phyloP scores from a whole-genome alignment of 2,329 filamentous ascomycete genomes.

The Ophiocordyceps camponoti-rufipedis region DNA sequence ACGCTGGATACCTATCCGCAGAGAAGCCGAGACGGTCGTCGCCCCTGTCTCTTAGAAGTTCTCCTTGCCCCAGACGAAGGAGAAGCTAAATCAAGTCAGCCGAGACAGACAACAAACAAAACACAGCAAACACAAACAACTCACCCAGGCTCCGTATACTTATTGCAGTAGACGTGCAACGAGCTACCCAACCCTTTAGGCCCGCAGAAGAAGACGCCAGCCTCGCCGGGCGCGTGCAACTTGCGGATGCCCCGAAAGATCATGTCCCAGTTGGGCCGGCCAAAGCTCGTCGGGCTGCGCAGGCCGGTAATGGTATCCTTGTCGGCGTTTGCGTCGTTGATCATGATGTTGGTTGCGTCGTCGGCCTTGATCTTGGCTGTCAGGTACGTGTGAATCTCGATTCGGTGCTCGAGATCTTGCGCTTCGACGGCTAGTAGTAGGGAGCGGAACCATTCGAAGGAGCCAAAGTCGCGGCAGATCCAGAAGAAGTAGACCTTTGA shows the following conservation, averaged over 20 bases:
- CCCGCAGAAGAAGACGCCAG: slow-evolving; percentile 72
- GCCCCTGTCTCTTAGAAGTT: slow-evolving; percentile 31
- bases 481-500: slow-evolving; percentile 88
- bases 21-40: too few relatives aligned
- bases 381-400: slow-evolving; percentile 80
- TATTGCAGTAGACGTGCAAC: slow-evolving; percentile 71
- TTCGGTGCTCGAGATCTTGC: slow-evolving; percentile 66
- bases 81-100: slow-evolving; percentile 25
- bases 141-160: slow-evolving; percentile 68
- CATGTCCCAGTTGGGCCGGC: slow-evolving; percentile 78
- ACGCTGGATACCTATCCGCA: too few relatives aligned
- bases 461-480: slow-evolving; percentile 76
- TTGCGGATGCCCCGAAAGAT: slow-evolving; percentile 72
- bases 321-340: slow-evolving; percentile 72
- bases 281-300: slow-evolving; percentile 68
- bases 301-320: slow-evolving; percentile 73
- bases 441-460: slow-evolving; percentile 80
- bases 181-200: slow-evolving; percentile 62
- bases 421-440: slow-evolving; percentile 71
- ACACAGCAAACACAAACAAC: slow-evolving; percentile 8
- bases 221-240: slow-evolving; percentile 54
- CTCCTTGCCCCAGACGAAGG: slow-evolving; percentile 51
- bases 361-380: slow-evolving; percentile 75
- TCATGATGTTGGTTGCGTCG: slow-evolving; percentile 83
- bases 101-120: not conserved